Base-by-base conservation (phyloP, 495 filamentous ascomycete species). In the Penicillium roqueforti region DNA sequence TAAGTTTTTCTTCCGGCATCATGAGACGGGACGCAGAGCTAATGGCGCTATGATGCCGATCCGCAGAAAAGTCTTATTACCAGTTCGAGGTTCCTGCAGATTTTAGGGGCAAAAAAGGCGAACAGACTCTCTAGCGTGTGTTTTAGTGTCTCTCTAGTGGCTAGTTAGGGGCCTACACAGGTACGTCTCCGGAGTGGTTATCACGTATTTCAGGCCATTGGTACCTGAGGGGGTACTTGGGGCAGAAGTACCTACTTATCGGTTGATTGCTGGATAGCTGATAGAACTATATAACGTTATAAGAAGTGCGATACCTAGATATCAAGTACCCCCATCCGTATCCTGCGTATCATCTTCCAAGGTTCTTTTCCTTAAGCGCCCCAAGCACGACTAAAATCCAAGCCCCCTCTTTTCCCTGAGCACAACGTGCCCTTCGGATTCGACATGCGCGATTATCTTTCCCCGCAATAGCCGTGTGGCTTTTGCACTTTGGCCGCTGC, bases 341-440 rank as follows among this genome's bases (percentile, higher is more conserved):
- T n/a, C n/a, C n/a, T n/a, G n/a, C n/a, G n/a, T n/a, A n/a, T n/a
- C n/a, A n/a, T n/a, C n/a, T n/a, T n/a, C n/a, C n/a, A n/a, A n/a
- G n/a, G n/a, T n/a, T 23, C 34, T n/a, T 52, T 45, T 38, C 34
- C 40, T n/a, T 63, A 70, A 70, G 69, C 69, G 68, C 69, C 60
- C 57, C 62, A 69, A 59, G 60, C 69, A 63, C 65, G 54, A 57
- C 50, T n/a, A n/a, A 62, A 65, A 55, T 54, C 34, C 22, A 23
- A 5, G 1, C n/a, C 16, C 8, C 14, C 43, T 29, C n/a, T 37
- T 43, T 34, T n/a, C 11, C 13, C 19, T 16, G n/a, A n/a, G n/a
- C 9, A 26, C 11, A 51, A 48, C 47, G 47, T 51, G 48, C 26
- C 32, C 18, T 38, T 38, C 37, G n/a, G n/a, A 32, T 48, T 48